Percentiles rank a stretch among this genome's conserved stretches.
Evolutionary conservation across 139 green algal species (phyloP).

Genomic region (Asterochloris sp.): DNA sequence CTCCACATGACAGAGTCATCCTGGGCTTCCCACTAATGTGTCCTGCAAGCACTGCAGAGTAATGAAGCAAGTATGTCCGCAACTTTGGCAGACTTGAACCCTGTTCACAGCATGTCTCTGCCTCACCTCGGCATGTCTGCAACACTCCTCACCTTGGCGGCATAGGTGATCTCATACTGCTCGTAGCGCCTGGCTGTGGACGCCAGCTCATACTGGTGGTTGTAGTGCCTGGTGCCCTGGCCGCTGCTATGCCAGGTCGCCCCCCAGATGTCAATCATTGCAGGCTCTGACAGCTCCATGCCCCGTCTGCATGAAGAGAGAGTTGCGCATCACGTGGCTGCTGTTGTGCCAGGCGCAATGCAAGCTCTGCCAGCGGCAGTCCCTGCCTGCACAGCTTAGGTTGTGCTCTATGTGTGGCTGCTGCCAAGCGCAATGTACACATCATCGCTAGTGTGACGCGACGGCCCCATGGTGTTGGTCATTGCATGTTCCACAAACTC

Average conservation of each 20-base stretch:
- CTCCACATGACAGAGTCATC: not conserved
- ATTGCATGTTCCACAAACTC: too few relatives aligned
- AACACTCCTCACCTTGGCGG: conserved; percentile 43
- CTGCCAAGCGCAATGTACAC: too few relatives aligned
- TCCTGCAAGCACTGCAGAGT: not conserved
- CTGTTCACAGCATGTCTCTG: not conserved
- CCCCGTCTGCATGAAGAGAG: conserved; percentile 18
- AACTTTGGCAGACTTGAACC: not conserved
- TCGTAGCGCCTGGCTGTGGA: conserved; percentile 52
- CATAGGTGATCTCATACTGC: conserved; percentile 63
- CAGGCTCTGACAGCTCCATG: conserved; percentile 45
- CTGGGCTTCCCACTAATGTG: not conserved
- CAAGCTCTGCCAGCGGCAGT: too few relatives aligned
- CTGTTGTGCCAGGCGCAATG: too few relatives aligned
- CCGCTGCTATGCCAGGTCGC: conserved; percentile 34
- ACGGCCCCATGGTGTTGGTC: too few relatives aligned
- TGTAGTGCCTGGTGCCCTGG: too few relatives aligned
- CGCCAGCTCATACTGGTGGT: conserved; percentile 38
- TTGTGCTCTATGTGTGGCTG: too few relatives aligned
- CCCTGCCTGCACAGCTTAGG: too few relatives aligned
- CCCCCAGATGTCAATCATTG: conserved; percentile 47
- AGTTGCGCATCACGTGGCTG: too few relatives aligned
- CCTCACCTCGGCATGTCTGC: not conserved
- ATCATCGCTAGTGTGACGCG: too few relatives aligned
- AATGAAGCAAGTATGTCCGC: not conserved